Conservation (phyloP, 1,139 yeast species). For the Suhomyces anneliseae region DNA sequence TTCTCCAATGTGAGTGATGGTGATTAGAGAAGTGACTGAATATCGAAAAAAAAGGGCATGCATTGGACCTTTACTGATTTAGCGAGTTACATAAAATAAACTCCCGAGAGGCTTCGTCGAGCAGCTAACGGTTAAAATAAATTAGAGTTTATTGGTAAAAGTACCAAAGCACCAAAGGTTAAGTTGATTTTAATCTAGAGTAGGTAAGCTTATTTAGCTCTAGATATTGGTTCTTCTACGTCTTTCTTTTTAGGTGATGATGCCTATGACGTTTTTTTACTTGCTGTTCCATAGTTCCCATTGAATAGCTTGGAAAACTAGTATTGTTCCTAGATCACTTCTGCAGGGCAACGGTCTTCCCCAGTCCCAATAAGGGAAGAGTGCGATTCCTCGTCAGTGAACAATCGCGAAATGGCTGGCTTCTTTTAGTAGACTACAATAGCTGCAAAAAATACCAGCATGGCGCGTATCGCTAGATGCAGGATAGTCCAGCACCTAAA, state of each 20-base stretch:
- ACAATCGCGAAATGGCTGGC: constrained; percentile 8
- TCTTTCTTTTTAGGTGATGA: too few species aligned
- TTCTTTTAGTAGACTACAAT: neutral
- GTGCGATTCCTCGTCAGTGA: constrained; percentile 4
- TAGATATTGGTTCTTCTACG: too few species aligned
- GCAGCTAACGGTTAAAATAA: too few species aligned
- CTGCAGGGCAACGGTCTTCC: neutral
- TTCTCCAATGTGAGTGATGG: neutral
- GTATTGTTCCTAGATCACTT: neutral
- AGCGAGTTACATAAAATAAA: neutral
- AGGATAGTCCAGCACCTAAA: constrained; percentile 4
- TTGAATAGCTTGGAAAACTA: neutral
- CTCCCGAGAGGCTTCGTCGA: too few species aligned
- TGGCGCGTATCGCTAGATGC: neutral
- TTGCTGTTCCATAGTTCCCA: neutral
- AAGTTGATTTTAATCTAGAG: neutral
- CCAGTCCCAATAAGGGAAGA: constrained; percentile 2
- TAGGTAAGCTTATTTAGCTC: too few species aligned
- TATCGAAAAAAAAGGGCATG: too few species aligned
- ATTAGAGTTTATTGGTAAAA: too few species aligned
- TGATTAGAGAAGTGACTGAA: too few species aligned
- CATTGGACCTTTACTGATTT: too few species aligned
- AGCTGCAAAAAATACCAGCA: constrained; percentile 8
- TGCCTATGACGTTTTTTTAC: neutral
- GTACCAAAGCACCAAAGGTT: neutral